A percentile compares a stretch with the other conserved stretches of the same genome.
These are phyloP conservation scores for Pistacia integerrima DNA, from an alignment of 345 rosid genomes.

Conservation along the genomic window DNA sequence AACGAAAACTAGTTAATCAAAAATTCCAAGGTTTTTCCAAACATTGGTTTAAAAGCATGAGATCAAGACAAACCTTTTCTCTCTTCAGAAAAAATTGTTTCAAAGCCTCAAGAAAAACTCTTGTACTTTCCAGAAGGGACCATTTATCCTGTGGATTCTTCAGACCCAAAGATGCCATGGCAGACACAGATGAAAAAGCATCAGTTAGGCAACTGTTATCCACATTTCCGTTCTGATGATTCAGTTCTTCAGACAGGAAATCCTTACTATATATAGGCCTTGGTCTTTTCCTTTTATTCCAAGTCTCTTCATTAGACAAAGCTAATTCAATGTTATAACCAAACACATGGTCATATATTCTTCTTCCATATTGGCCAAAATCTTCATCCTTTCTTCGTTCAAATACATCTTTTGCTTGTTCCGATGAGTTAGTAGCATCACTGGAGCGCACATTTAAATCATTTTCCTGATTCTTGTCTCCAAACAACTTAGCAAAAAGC, in stretches of 20 bases:
- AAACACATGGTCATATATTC: slow-evolving; percentile 96
- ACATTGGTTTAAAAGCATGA: slow-evolving; percentile 13
- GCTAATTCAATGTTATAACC: slow-evolving; percentile 94
- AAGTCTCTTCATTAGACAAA: slow-evolving; percentile 90
- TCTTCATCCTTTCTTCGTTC: slow-evolving; percentile 73
- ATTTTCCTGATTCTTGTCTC: slow-evolving; percentile 93
- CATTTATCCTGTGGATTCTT: slow-evolving; percentile 98
- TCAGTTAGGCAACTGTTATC: slow-evolving; percentile 42
- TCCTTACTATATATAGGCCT: slow-evolving; percentile 78
- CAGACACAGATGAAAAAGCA: slow-evolving; percentile 53
- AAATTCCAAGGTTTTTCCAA: neutral
- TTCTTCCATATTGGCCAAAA: slow-evolving; percentile 79
- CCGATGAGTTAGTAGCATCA: slow-evolving; percentile 65
- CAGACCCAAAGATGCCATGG: slow-evolving; percentile 81
- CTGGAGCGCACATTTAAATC: slow-evolving; percentile 90
- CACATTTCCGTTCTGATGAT: slow-evolving; percentile 63
- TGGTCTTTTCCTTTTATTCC: slow-evolving; percentile 85
- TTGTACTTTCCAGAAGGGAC: slow-evolving; percentile 82
- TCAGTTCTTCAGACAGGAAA: slow-evolving; percentile 50
- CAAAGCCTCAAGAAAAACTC: slow-evolving; percentile 78
- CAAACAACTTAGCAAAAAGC: slow-evolving; percentile 95
- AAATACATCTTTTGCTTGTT: slow-evolving; percentile 69
- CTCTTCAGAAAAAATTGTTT: slow-evolving; percentile 72
- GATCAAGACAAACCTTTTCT: slow-evolving; percentile 56
- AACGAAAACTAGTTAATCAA: neutral